These are phyloP conservation scores for Iris pallida DNA, from an alignment of 116 monocot species.

Conservation along the genomic window DNA sequence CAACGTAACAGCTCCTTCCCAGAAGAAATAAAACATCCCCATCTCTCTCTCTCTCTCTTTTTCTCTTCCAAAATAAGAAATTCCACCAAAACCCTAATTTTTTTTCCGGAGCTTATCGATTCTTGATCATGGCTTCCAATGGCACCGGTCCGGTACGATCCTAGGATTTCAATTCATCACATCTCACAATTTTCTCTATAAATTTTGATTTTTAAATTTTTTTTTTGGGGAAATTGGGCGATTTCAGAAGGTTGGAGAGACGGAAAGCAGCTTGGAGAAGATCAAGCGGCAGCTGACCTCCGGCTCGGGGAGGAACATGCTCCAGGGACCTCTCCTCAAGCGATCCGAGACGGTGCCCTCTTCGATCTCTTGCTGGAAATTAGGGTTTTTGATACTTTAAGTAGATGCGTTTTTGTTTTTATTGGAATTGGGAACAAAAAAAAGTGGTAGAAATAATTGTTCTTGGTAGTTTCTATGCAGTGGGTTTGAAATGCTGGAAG, in stretches of 20 bases:
- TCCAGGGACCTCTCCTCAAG: slow-evolving; percentile 96
- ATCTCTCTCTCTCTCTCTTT: no score
- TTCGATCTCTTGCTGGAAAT: no score
- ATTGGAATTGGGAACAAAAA: no score
- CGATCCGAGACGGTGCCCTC: slow-evolving; percentile 83
- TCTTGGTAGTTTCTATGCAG: no score
- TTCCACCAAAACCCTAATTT: slow-evolving; percentile 11
- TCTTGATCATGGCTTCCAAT: slow-evolving; percentile 43
- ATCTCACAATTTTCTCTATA: neutral
- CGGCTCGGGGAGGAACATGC: slow-evolving; percentile 69
- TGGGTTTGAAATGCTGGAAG: no score
- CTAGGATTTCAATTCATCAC: neutral
- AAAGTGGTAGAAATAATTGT: no score
- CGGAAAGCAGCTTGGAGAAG: slow-evolving; percentile 96
- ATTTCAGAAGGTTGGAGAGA: slow-evolving; percentile 50
- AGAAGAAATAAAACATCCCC: no score
- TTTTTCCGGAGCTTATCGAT: neutral
- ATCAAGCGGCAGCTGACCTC: slow-evolving; percentile 91
- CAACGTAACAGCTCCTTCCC: no score
- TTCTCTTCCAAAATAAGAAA: neutral
- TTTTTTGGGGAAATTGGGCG: neutral
- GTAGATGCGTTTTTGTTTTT: no score
- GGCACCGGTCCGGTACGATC: slow-evolving; percentile 35
- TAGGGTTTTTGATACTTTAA: no score
- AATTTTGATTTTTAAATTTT: neutral